Conservation (phyloP, 1,284 basidiomycete species). For the Exobasidium rhododendri region DNA sequence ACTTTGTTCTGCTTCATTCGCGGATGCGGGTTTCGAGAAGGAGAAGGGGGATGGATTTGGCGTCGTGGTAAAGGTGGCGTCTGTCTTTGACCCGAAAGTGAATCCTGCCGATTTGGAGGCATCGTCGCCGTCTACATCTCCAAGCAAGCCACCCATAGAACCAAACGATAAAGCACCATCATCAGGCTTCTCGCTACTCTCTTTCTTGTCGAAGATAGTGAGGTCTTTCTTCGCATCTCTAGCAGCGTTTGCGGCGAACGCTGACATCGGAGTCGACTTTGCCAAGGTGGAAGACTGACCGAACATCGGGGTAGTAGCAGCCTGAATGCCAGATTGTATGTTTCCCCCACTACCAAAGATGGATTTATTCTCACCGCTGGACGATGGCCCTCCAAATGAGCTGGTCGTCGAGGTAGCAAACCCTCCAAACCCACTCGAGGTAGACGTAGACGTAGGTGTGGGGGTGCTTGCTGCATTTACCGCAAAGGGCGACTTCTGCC, state of each 20-base stretch:
- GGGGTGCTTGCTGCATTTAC: neutral
- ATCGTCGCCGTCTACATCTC: constrained; percentile 9
- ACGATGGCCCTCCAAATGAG: neutral
- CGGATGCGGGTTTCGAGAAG: constrained; percentile 1
- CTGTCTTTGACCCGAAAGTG: neutral
- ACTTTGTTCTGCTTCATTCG: neutral
- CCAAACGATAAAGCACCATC: constrained; percentile 14
- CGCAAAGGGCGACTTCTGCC: constrained; percentile 18
- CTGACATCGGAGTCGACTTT: too few relatives aligned
- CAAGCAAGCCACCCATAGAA: constrained; percentile 6
- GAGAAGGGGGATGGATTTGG: constrained; percentile 12
- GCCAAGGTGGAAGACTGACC: too few relatives aligned
- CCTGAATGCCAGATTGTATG: neutral
- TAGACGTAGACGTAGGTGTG: neutral
- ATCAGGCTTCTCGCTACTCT: neutral
- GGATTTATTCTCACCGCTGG: neutral
- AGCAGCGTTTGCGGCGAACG: too few relatives aligned
- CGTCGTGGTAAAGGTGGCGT: neutral
- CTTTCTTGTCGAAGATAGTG: neutral
- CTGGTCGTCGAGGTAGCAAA: neutral
- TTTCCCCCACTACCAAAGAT: constrained; percentile 14
- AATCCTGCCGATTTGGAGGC: neutral
- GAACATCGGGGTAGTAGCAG: neutral
- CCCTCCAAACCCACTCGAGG: neutral
- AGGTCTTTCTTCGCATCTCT: too few relatives aligned